phyloP scores from a whole-genome alignment of 768 basidiomycete genomes.

The Naganishia friedmannii region DNA sequence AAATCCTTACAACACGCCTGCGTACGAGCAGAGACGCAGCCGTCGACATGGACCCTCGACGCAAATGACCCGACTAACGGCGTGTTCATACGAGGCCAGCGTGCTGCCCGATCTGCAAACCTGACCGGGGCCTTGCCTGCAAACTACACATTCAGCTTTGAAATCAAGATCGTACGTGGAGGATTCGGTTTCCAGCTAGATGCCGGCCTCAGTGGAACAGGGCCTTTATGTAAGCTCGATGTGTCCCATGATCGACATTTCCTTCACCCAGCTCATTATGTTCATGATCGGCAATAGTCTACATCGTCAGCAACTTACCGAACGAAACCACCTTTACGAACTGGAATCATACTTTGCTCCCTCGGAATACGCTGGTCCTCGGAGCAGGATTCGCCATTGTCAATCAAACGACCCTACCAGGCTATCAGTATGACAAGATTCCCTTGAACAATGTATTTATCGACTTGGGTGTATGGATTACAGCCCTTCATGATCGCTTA shows the following conservation, averaged over 20 bases:
- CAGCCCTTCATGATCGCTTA: too few relatives aligned
- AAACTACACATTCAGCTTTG: background rate
- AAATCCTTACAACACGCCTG: background rate
- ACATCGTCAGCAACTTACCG: background rate
- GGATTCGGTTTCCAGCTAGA: background rate
- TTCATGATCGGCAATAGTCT: background rate
- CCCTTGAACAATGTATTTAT: background rate
- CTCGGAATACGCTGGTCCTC: background rate
- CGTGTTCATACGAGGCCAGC: background rate
- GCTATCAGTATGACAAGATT: background rate
- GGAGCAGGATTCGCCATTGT: constrained; percentile 1
- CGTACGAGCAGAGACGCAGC: background rate
- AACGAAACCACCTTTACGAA: background rate
- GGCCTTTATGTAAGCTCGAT: background rate
- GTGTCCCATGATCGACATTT: background rate
- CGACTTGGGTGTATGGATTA: too few relatives aligned
- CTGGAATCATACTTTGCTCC: background rate
- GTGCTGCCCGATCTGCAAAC: background rate
- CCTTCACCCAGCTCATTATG: background rate
- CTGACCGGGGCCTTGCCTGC: background rate
- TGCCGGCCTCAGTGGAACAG: background rate
- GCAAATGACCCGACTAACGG: background rate
- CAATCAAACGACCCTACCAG: background rate
- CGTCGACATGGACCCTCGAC: background rate
- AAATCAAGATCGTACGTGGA: background rate